Conservation (phyloP, 495 filamentous ascomycete genomes). For the Usnea hakonensis region DNA sequence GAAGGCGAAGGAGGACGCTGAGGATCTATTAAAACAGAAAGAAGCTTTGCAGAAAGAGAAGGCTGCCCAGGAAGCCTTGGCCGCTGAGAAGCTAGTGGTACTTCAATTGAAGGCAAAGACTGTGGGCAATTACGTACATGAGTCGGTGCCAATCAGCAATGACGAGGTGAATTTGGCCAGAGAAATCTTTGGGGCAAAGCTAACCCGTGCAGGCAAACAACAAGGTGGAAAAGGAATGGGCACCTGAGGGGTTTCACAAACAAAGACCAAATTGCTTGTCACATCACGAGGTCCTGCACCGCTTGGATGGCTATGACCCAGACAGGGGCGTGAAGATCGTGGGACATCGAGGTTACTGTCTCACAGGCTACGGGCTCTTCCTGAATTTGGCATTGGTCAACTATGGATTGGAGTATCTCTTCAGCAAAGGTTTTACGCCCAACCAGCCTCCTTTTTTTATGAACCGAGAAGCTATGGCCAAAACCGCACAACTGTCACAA, state of each 20-base stretch:
- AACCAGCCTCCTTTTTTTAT: conserved; percentile 95
- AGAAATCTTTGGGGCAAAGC: not conserved
- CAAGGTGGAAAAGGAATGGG: conserved; percentile 64
- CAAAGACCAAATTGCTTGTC: conserved; percentile 70
- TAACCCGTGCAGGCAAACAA: conserved; percentile 62
- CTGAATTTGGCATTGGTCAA: conserved; percentile 87
- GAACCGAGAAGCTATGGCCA: conserved; percentile 94
- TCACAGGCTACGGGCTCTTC: conserved; percentile 86
- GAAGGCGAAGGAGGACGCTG: conserved; percentile 86
- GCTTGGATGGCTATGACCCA: conserved; percentile 86
- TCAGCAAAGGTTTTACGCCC: conserved; percentile 67
- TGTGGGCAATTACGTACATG: conserved; percentile 91
- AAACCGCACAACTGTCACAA: conserved; percentile 93
- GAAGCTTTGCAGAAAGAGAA: conserved; percentile 68
- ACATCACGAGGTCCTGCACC: conserved; percentile 87
- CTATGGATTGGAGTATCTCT: conserved; percentile 86
- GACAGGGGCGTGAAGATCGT: conserved; percentile 92
- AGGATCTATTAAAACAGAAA: conserved; percentile 67
- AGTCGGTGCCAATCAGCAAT: conserved; percentile 80
- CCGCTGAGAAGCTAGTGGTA: conserved; percentile 61
- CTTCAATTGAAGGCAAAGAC: conserved; percentile 71
- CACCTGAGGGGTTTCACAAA: conserved; percentile 59
- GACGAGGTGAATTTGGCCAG: conserved; percentile 53
- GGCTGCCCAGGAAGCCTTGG: conserved; percentile 64
- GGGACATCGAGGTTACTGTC: conserved; percentile 89